These are phyloP conservation scores for Zasmidium citrigriseum DNA, from an alignment of 2,329 filamentous ascomycete genomes.

Conservation along the genomic window DNA sequence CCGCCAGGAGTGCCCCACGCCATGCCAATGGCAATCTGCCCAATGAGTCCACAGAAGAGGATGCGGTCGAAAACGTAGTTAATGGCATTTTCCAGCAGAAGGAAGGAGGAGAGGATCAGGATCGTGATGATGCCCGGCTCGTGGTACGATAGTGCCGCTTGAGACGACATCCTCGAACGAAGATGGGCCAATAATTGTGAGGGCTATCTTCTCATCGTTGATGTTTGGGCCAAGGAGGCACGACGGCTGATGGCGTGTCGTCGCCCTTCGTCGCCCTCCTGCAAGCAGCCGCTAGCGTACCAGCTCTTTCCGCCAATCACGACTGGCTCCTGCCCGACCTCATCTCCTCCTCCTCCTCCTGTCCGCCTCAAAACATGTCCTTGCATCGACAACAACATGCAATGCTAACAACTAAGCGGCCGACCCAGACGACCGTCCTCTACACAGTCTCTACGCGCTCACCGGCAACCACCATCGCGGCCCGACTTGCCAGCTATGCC, in stretches of 20 bases:
- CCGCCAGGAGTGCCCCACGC: constrained; percentile 69
- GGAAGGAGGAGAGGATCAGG: constrained; percentile 61
- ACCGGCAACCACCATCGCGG: constrained; percentile 46
- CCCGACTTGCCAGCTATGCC: constrained; percentile 39
- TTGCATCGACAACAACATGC: not conserved
- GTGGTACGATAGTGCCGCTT: constrained; percentile 23
- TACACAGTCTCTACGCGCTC: constrained; percentile 88
- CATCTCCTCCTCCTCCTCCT: too few relatives aligned
- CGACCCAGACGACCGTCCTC: constrained; percentile 80
- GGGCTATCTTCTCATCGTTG: too few relatives aligned
- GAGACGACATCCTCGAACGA: constrained; percentile 12
- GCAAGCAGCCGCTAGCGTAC: too few relatives aligned
- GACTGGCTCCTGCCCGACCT: too few relatives aligned
- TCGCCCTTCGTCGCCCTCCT: too few relatives aligned
- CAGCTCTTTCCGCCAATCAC: too few relatives aligned
- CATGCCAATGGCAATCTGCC: constrained; percentile 70
- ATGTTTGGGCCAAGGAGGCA: too few relatives aligned
- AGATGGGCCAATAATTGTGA: too few relatives aligned
- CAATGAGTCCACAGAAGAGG: constrained; percentile 61
- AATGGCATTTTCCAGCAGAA: constrained; percentile 38
- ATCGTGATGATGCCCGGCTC: constrained; percentile 55
- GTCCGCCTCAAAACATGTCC: not conserved
- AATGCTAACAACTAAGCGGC: constrained; percentile 38
- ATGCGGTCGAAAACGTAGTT: constrained; percentile 25
- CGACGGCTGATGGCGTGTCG: too few relatives aligned